Conservation (phyloP, 805 yeast species). For the Pichia nanzhaoensis region DNA sequence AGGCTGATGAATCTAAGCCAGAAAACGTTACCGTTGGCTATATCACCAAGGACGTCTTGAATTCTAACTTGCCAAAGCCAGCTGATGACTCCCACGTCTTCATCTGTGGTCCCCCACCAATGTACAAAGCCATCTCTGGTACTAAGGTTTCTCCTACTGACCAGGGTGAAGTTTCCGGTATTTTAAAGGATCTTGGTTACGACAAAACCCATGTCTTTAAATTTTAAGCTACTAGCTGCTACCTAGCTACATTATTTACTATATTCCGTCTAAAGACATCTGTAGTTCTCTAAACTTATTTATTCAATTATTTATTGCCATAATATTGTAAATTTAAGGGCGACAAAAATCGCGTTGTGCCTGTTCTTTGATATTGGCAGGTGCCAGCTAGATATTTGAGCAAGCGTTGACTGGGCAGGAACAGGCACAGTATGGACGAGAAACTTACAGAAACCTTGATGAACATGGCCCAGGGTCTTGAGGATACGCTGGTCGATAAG, state of each 20-base stretch:
- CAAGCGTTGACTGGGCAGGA: too few species aligned
- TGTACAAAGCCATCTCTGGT: constrained; percentile 86
- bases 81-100: constrained; percentile 61
- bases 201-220: constrained; percentile 83
- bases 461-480: not conserved
- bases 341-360: too few species aligned
- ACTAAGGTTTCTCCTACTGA: constrained; percentile 76
- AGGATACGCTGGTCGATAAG: not conserved
- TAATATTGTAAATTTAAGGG: too few species aligned
- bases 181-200: constrained; percentile 82
- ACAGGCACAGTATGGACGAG: not conserved
- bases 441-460: not conserved
- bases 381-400: too few species aligned
- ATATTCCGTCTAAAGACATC: too few species aligned
- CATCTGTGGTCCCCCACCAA: constrained; percentile 93
- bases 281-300: constrained; percentile 1
- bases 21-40: constrained; percentile 61
- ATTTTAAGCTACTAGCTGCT: constrained; percentile 41
- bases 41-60: constrained; percentile 70
- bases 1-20: constrained; percentile 30
- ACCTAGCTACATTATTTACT: too few species aligned
- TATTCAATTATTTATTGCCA: too few species aligned
- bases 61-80: constrained; percentile 56
- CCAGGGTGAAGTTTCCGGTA: constrained; percentile 92
- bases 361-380: too few species aligned